Evolutionary conservation across 2,329 filamentous ascomycete species (phyloP).

Genomic region (Scedosporium aurantiacum): DNA sequence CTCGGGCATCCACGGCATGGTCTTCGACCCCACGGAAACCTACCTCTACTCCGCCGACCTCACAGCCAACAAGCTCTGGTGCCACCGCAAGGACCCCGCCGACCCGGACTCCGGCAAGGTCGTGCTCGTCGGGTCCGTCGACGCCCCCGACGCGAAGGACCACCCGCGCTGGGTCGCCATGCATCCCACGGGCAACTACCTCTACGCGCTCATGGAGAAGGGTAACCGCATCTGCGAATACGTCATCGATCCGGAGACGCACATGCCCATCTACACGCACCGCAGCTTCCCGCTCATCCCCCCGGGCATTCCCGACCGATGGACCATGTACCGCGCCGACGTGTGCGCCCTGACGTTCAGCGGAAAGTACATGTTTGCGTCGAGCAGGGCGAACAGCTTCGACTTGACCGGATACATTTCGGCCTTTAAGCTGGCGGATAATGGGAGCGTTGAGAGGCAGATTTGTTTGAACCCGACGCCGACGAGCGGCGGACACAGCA

Average conservation of each 20-base stretch:
- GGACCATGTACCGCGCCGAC: slow-evolving; percentile 69
- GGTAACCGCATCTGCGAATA: slow-evolving; percentile 77
- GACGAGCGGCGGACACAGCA: slow-evolving; percentile 79
- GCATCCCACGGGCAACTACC: slow-evolving; percentile 63
- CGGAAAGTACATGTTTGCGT: slow-evolving; percentile 70
- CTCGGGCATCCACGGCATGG: slow-evolving; percentile 72
- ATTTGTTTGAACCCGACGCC: slow-evolving; percentile 75
- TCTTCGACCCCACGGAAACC: slow-evolving; percentile 61
- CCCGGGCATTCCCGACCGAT: slow-evolving; percentile 46
- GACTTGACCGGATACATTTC: slow-evolving; percentile 72
- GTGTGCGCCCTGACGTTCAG: slow-evolving; percentile 64
- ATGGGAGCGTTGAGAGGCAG: slow-evolving; percentile 64
- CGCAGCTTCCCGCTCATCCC: slow-evolving; percentile 70
- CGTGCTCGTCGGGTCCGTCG: slow-evolving; percentile 58
- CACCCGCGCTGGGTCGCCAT: slow-evolving; percentile 85
- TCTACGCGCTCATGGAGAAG: slow-evolving; percentile 85
- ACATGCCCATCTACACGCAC: slow-evolving; percentile 68
- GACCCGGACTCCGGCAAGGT: slow-evolving; percentile 42
- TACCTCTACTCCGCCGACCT: slow-evolving; percentile 74
- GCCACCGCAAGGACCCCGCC: slow-evolving; percentile 52
- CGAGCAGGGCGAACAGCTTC: slow-evolving; percentile 66
- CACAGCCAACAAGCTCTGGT: slow-evolving; percentile 72
- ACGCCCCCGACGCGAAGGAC: slow-evolving; percentile 59
- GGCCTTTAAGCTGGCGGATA: slow-evolving; percentile 59
- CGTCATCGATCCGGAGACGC: slow-evolving; percentile 61